A percentile compares a stretch with the other conserved stretches of the same genome.
Conservation (phyloP, 495 filamentous ascomycete genomes). For the Rhizodiscina lignyota region DNA sequence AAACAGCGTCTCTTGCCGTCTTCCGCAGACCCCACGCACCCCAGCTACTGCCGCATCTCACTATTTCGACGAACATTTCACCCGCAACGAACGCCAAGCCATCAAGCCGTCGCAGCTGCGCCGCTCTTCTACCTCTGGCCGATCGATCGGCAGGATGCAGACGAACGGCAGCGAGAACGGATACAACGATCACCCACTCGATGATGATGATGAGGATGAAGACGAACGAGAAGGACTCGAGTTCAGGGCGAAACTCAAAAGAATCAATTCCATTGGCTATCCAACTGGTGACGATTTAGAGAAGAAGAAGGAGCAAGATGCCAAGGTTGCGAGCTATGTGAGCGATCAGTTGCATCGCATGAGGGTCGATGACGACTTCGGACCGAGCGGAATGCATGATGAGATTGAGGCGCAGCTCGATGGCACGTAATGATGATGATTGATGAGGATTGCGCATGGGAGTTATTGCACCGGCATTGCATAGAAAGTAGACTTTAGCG, state of each 20-base stretch:
- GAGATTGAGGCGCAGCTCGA: constrained; percentile 21
- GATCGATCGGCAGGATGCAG: constrained; percentile 61
- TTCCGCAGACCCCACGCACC: constrained; percentile 83
- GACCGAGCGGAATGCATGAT: constrained; percentile 8
- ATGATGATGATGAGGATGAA: constrained; percentile 10
- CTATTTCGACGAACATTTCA: constrained; percentile 90
- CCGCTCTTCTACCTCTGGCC: constrained; percentile 55
- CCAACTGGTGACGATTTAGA: constrained; percentile 17
- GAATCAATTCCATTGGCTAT: constrained; percentile 13
- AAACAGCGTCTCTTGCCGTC: constrained; percentile 64
- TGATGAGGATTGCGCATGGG: not conserved
- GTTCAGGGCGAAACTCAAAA: constrained; percentile 5
- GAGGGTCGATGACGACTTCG: constrained; percentile 12
- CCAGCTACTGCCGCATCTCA: constrained; percentile 67
- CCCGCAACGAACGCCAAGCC: constrained; percentile 22
- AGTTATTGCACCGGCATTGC: not conserved
- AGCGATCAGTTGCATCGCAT: constrained; percentile 19
- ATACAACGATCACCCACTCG: not conserved
- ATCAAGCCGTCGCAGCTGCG: constrained; percentile 38
- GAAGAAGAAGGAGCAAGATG: constrained; percentile 16
- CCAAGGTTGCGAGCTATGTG: constrained; percentile 18
- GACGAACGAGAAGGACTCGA: constrained; percentile 4
- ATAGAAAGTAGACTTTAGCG: not conserved
- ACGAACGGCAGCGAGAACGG: constrained; percentile 17
- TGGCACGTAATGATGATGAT: constrained; percentile 1